phyloP scores from a whole-genome alignment of 441 rosid species.

The Melastoma candidum region DNA sequence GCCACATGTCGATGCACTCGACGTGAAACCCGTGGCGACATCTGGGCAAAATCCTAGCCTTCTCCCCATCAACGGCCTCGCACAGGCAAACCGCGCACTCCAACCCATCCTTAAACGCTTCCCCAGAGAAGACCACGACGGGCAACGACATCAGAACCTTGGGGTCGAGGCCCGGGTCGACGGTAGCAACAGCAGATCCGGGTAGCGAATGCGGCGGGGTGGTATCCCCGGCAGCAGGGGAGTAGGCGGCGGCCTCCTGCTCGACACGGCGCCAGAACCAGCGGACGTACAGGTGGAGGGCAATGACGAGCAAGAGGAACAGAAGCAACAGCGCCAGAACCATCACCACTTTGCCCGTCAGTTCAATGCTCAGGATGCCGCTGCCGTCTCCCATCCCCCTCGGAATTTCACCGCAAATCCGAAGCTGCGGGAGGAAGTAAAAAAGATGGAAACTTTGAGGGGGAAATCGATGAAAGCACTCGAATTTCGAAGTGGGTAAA shows the following conservation, averaged over 20 bases:
- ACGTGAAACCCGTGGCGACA: slow-evolving; percentile 55
- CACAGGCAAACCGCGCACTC: slow-evolving; percentile 67
- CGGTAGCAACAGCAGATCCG: not conserved
- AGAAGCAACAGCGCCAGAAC: slow-evolving; percentile 36
- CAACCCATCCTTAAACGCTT: slow-evolving; percentile 48
- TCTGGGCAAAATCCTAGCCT: slow-evolving; percentile 38
- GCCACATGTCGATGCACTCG: slow-evolving; percentile 73
- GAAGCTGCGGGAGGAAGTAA: no score
- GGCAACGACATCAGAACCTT: slow-evolving; percentile 42
- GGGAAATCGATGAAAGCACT: no score
- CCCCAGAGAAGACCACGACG: slow-evolving; percentile 26
- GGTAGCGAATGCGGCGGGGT: not conserved
- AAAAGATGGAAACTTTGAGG: no score
- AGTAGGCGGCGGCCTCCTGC: not conserved
- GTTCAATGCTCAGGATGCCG: slow-evolving; percentile 11
- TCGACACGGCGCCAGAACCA: slow-evolving; percentile 30
- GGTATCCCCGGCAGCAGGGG: not conserved
- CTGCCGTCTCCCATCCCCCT: no score
- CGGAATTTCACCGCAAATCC: no score
- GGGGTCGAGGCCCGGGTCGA: slow-evolving; percentile 31
- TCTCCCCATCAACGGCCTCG: slow-evolving; percentile 50
- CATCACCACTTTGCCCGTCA: slow-evolving; percentile 53
- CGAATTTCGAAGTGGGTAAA: no score
- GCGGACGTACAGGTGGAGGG: slow-evolving; percentile 56
- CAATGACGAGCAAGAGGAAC: slow-evolving; percentile 36